phyloP scores from a whole-genome alignment of 2,329 filamentous ascomycete species.

The Raffaelea arxii region DNA sequence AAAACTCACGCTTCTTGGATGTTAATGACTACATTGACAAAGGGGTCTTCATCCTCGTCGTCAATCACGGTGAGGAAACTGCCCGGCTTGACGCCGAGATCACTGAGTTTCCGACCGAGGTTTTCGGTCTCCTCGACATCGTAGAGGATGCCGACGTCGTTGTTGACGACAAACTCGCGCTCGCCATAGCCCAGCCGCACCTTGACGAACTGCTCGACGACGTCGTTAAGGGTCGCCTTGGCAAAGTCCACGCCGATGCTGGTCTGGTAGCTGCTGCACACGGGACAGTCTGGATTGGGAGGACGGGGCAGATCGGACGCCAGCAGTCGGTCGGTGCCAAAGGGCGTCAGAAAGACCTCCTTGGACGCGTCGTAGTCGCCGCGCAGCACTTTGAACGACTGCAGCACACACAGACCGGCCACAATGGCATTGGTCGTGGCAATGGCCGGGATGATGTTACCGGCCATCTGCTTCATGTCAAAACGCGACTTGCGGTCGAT shows the following conservation, averaged over 20 bases:
- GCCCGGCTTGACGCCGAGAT: constrained; percentile 65
- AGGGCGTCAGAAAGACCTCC: constrained; percentile 76
- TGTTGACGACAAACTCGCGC: constrained; percentile 67
- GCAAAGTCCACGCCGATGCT: constrained; percentile 58
- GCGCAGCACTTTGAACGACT: constrained; percentile 83
- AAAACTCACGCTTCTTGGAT: constrained; percentile 50
- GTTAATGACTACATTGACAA: constrained; percentile 71
- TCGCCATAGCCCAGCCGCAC: constrained; percentile 62
- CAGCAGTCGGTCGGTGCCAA: constrained; percentile 47
- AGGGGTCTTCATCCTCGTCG: constrained; percentile 62
- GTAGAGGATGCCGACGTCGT: constrained; percentile 69
- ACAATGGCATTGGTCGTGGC: constrained; percentile 97
- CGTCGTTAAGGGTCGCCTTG: constrained; percentile 64
- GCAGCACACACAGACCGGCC: constrained; percentile 81
- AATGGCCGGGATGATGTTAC: constrained; percentile 97
- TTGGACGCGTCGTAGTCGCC: constrained; percentile 61
- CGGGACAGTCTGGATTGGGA: constrained; percentile 74
- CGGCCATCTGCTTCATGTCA: constrained; percentile 97
- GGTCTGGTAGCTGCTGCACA: constrained; percentile 67
- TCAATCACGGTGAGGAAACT: constrained; percentile 80
- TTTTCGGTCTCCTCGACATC: constrained; percentile 87
- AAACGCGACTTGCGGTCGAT: constrained; percentile 87
- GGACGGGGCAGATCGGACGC: constrained; percentile 44
- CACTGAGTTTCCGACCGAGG: constrained; percentile 64
- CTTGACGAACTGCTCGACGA: constrained; percentile 68